These are phyloP conservation scores for Eutypa lata DNA, from an alignment of 2,329 filamentous ascomycete species.

Conservation along the genomic window DNA sequence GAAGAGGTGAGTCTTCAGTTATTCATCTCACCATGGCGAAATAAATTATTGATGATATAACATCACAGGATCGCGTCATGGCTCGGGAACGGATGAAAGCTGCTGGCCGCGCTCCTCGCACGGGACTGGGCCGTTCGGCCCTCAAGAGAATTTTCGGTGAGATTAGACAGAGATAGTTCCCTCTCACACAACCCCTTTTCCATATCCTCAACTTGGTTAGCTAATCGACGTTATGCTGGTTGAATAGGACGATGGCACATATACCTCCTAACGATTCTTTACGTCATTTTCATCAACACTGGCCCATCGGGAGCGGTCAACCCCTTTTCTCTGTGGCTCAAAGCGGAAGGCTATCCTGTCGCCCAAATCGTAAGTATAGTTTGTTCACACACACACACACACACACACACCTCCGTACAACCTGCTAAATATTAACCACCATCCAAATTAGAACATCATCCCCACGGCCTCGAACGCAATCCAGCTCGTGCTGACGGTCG, in stretches of 20 bases:
- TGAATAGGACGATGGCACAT: slow-evolving; percentile 31
- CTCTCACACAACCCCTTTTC: too few species aligned
- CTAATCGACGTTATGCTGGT: too few species aligned
- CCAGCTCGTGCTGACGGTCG: slow-evolving; percentile 50
- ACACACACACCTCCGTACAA: too few species aligned
- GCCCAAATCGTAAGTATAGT: slow-evolving; percentile 39
- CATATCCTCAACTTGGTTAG: too few species aligned
- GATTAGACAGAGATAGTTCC: neutral
- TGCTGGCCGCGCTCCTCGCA: slow-evolving; percentile 16
- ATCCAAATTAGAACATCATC: slow-evolving; percentile 38
- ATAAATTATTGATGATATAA: neutral
- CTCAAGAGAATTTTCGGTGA: slow-evolving; percentile 20
- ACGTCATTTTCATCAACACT: slow-evolving; percentile 36
- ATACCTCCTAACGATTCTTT: slow-evolving; percentile 32
- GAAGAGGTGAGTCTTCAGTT: slow-evolving; percentile 9
- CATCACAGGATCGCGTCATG: slow-evolving; percentile 14
- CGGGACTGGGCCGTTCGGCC: slow-evolving; percentile 14
- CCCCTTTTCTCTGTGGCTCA: slow-evolving; percentile 38
- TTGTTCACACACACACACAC: neutral
- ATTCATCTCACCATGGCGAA: too few species aligned
- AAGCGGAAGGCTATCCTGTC: slow-evolving; percentile 38
- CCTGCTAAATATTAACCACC: too few species aligned
- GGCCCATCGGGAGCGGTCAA: slow-evolving; percentile 30
- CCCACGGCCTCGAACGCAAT: slow-evolving; percentile 47
- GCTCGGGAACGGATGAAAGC: slow-evolving; percentile 16